Base-by-base conservation (phyloP, 257 asterid species). In the Euphrasia confusa region DNA sequence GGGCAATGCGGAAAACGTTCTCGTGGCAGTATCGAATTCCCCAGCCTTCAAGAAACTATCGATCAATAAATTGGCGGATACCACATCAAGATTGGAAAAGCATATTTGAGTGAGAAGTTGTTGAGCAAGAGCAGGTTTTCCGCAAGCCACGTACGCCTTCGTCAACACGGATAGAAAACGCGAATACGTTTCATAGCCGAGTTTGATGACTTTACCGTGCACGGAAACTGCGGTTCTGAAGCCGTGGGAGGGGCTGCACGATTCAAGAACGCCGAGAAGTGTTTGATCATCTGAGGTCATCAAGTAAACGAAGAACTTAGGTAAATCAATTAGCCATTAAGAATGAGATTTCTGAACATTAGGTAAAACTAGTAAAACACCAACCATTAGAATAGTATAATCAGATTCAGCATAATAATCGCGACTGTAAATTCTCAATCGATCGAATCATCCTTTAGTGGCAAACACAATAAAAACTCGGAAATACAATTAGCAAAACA, bases 1-100 rank as follows among this genome's bases (percentile, higher is more conserved):
- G 54, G 80, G 79, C 60, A 78, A 67, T 42, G 74, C 66, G 3
- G 69, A 44, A 67, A 89, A 86, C 30, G 83, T 42, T 71, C 63
- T 74, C 74, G 71, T 81, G 67, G 94, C 97, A 57, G 78, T 65
- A 68, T 70, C 76, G 57, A 77, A 64, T 72, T 80, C 85, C 18
- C 92, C 88, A 50, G 45, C 71, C 75, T 75, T 85, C 78, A 78
- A 75, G 68, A 81, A 76, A 65, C 79, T 79, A 64, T 80, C 73
- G 50, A 88, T 74, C 44, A 77, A 60, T 69, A 80, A 69, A 81
- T 88, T 88, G 60, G 77, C 82, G 28, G 80, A 70, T 53, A 74
- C 65, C 28, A 71, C 62, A 60, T 73, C 86, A 53, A 68, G 61
- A 71, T 70, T 59, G 14, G 15, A 32, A 33, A 54, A 45, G 27